Conservation (phyloP, 139 green algal species). For the Parachlorella kessleri region DNA sequence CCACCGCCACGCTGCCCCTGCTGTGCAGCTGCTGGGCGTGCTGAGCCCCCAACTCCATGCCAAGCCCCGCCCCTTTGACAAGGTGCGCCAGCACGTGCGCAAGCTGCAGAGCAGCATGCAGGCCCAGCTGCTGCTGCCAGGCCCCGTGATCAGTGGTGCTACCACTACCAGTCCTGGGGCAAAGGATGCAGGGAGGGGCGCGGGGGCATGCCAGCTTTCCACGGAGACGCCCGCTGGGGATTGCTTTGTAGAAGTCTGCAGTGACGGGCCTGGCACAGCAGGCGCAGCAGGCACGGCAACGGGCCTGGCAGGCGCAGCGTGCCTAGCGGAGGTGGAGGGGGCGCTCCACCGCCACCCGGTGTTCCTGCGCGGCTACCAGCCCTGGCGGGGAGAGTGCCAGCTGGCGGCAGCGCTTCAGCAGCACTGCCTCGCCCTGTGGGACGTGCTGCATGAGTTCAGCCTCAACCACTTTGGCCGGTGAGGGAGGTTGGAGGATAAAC, state of each 20-base stretch:
- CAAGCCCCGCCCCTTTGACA: slow-evolving; percentile 44
- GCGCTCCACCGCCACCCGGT: slow-evolving; percentile 27
- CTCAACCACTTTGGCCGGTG: slow-evolving; percentile 43
- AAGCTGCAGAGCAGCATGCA: slow-evolving; percentile 44
- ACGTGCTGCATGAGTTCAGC: slow-evolving; percentile 36
- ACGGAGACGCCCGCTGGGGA: too few species aligned
- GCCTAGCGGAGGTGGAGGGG: slow-evolving; percentile 25
- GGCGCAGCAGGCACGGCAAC: neutral
- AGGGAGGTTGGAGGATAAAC: too few species aligned
- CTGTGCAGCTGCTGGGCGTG: slow-evolving; percentile 33
- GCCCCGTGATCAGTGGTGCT: too few species aligned
- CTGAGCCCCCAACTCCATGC: slow-evolving; percentile 33
- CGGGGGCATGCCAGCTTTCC: too few species aligned
- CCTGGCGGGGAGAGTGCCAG: neutral
- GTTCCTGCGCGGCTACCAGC: slow-evolving; percentile 22
- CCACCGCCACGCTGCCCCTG: neutral
- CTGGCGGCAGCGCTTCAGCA: slow-evolving; percentile 25
- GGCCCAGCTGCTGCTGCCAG: slow-evolving; percentile 31
- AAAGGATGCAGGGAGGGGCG: too few species aligned
- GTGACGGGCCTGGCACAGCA: neutral
- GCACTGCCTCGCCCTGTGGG: slow-evolving; percentile 38
- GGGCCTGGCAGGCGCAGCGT: too few species aligned
- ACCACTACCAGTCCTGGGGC: too few species aligned
- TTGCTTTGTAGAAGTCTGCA: too few species aligned
- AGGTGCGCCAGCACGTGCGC: slow-evolving; percentile 38